These are phyloP conservation scores for Ceriops tagal DNA, from an alignment of 345 rosid species.

Conservation along the genomic window DNA sequence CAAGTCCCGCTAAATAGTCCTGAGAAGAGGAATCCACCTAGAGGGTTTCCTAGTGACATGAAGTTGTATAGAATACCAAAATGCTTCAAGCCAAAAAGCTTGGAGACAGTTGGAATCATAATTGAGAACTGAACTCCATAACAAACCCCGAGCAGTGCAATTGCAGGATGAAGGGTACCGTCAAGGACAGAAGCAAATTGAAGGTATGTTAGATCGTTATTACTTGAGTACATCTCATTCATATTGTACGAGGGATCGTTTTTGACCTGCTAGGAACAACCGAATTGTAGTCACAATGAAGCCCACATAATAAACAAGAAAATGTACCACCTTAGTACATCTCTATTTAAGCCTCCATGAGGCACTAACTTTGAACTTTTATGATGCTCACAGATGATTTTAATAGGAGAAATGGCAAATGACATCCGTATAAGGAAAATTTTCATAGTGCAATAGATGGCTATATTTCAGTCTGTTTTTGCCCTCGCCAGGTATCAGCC, in stretches of 20 bases:
- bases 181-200: conserved; percentile 52
- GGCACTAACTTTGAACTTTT: conserved; percentile 1
- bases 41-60: conserved; percentile 61
- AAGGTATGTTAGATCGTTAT: conserved; percentile 52
- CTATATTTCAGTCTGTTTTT: neutral
- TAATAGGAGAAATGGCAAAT: neutral
- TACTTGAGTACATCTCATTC: conserved; percentile 53
- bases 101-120: conserved; percentile 65
- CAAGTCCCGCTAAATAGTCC: conserved; percentile 61
- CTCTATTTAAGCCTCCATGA: neutral
- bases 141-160: conserved; percentile 58
- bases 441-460: neutral
- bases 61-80: conserved; percentile 55
- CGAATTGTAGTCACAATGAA: neutral
- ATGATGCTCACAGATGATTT: neutral
- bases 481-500: neutral
- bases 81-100: conserved; percentile 61
- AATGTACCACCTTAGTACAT: neutral
- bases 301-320: neutral
- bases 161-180: conserved; percentile 50
- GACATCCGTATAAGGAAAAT: neutral
- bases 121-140: conserved; percentile 59
- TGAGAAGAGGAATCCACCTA: conserved; percentile 61
- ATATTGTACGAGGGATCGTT: conserved; percentile 51
- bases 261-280: conserved; percentile 38